Base-by-base conservation (phyloP, 352 stramenopile genomes). In the Phytophthora syringae region DNA sequence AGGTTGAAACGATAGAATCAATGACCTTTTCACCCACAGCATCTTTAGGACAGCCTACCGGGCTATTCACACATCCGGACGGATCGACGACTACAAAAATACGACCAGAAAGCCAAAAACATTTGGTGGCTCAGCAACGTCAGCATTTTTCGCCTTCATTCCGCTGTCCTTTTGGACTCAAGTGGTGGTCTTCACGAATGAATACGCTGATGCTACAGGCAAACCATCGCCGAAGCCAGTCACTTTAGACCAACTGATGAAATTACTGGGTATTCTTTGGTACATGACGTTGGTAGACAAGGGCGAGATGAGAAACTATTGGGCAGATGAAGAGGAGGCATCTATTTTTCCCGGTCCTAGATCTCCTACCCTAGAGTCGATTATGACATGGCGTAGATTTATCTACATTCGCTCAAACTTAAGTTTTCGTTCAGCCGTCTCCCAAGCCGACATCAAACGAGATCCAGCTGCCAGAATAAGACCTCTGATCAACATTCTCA, bases 401-500 rank as follows among this genome's bases (percentile, higher is more conserved):
- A 34, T 70, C 18, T 27, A 52, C 2, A 50, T 75, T 11, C 56
- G 65, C 7, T 39, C 10, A 7, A 30, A 48, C 49, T 49, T 58
- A 21, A n/a, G 20, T n/a, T 58, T 59, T 50, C 52, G 52, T 21
- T 30, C 16, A 2, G 20, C 25, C 4, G 40, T 32, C 3, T 42
- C 37, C 37, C 25, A 4, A 16, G n/a, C 13, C 1, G n/a, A 59
- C n/a, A 3, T 59, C 7, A 5, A 49, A 40, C 21, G 51, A n/a
- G 51, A 59, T 27, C 37, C 51, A n/a, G 51, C 52, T 1, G 39
- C 39, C 2, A 40, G 20, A 50, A 50, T 51, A 11, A 22, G 52
- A 7, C 65, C 15, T 12, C 42, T 70, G 1, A 52, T 77, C 2
- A 75, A 56, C 28, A 65, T 79, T 15, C 18, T 74, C 9, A 77